phyloP scores from a whole-genome alignment of 2,329 filamentous ascomycete species.

The Fusarium albidum region DNA sequence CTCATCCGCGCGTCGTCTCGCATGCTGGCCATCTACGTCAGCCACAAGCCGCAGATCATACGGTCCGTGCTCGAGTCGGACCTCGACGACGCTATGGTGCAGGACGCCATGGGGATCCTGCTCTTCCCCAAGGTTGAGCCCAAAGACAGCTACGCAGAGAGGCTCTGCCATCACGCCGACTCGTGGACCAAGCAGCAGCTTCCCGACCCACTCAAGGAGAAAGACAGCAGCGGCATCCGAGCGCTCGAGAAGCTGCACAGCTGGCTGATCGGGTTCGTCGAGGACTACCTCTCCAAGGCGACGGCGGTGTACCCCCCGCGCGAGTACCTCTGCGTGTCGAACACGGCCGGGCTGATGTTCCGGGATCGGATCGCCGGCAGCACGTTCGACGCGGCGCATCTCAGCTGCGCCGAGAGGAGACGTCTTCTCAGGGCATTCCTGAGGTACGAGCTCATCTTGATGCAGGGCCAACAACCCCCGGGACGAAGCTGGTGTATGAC shows the following conservation, averaged over 20 bases:
- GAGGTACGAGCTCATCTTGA: constrained; percentile 7
- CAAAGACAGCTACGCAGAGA: background rate
- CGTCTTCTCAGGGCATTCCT: constrained; percentile 21
- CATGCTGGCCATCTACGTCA: constrained; percentile 16
- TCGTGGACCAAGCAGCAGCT: constrained; percentile 12
- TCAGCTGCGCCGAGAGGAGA: constrained; percentile 4
- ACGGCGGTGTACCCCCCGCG: constrained; percentile 12
- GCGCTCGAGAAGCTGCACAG: constrained; percentile 1
- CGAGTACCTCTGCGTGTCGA: constrained; percentile 19
- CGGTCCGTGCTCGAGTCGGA: constrained; percentile 4
- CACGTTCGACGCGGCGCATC: constrained; percentile 1
- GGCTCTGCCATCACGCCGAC: background rate
- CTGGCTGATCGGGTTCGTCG: constrained; percentile 10
- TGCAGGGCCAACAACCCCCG: background rate
- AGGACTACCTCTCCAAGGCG: constrained; percentile 30
- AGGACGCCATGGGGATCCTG: constrained; percentile 23
- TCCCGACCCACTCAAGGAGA: constrained; percentile 2
- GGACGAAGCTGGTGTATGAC: too few relatives aligned
- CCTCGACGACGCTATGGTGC: constrained; percentile 14
- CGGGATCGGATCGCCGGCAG: background rate
- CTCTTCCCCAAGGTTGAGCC: background rate
- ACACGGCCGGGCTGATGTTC: constrained; percentile 2
- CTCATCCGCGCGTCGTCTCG: constrained; percentile 11
- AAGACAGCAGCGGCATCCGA: background rate
- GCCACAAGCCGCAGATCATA: constrained; percentile 4